Evolutionary conservation across 768 basidiomycete genomes (phyloP), one percentile per base, ranked within the genome.

Genomic region (Naematelia aurantialba): DNA sequence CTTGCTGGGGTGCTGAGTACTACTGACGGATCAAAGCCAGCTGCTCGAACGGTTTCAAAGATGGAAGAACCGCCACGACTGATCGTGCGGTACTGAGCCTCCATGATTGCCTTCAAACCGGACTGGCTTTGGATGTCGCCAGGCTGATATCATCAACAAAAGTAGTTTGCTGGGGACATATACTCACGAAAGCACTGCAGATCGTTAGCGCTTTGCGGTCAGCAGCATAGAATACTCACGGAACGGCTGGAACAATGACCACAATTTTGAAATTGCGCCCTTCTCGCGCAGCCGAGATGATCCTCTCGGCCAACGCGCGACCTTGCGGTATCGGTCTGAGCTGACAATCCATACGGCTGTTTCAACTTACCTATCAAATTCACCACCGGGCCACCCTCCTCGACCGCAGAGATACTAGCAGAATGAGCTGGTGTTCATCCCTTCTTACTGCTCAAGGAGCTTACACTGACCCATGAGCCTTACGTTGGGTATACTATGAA

Each of bases 31-130:
- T 91, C 87, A 65, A 81, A 87, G 2, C 89, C 88, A 19, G 83
- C 88, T 64, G 82, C 84, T 31, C 86, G 82, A 26, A 93, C 80
- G 71, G 85, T 83, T 67, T 92, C 90, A 65, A 90, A 91, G 66
- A 93, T 91, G 59, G 88, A 89, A 59, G 82, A 80, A 0, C 89
- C 89, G 4, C 92, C 92, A 21, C 92, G 84, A 72, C 92, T 93
- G 66, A 97, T 93, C 0, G 88, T 88, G 45, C 89, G 59, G 42
- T 77, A 79, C 48, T 71, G 74, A 25, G 86, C 91, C 10, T 85
- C 90, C 87, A 94, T 86, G 75, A 96, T 93, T 5, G 80, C 88
- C 58, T 76, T 76, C 34, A 77, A 53, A 3, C 73, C 74, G 22
- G 75, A 73, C 84, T 85, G 48, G 77, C 79, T 79, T 85, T 88